Evolutionary conservation across 495 filamentous ascomycete genomes (phyloP).

Genomic region (Trichoderma reesei): DNA sequence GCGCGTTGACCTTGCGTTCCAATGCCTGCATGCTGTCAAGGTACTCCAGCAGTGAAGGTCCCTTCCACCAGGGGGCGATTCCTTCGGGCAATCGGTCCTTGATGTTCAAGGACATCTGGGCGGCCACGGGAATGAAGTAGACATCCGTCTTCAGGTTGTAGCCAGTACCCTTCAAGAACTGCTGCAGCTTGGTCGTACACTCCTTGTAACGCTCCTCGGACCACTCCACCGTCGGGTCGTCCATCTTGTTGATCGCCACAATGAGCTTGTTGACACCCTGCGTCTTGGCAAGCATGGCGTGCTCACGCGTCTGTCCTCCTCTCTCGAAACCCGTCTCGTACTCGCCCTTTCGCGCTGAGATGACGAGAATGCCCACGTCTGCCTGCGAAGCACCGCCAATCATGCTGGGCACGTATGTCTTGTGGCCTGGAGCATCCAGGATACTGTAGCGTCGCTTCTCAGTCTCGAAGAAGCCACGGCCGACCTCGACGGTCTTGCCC

Average conservation of each 20-base stretch:
- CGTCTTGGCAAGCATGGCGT: slow-evolving; percentile 95
- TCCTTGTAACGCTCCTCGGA: slow-evolving; percentile 83
- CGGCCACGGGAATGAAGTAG: slow-evolving; percentile 92
- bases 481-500: slow-evolving; percentile 98
- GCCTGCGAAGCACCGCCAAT: slow-evolving; percentile 92
- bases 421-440: slow-evolving; percentile 92
- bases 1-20: slow-evolving; percentile 92
- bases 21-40: slow-evolving; percentile 83
- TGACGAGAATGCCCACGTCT: slow-evolving; percentile 91
- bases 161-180: slow-evolving; percentile 81
- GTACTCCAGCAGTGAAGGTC: slow-evolving; percentile 91
- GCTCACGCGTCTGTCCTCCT: slow-evolving; percentile 94
- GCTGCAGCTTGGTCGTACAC: slow-evolving; percentile 77
- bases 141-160: slow-evolving; percentile 90
- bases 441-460: slow-evolving; percentile 83
- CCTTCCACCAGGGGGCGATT: slow-evolving; percentile 73
- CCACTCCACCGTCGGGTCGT: slow-evolving; percentile 93
- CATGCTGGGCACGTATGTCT: slow-evolving; percentile 93
- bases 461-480: slow-evolving; percentile 92
- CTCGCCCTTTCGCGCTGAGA: slow-evolving; percentile 94
- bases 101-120: slow-evolving; percentile 74
- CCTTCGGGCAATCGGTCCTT: slow-evolving; percentile 76
- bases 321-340: slow-evolving; percentile 99
- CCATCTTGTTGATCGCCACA: slow-evolving; percentile 97
- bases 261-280: slow-evolving; percentile 92